Conservation (phyloP, 495 filamentous ascomycete genomes). For the Podospora pseudoanserina region DNA sequence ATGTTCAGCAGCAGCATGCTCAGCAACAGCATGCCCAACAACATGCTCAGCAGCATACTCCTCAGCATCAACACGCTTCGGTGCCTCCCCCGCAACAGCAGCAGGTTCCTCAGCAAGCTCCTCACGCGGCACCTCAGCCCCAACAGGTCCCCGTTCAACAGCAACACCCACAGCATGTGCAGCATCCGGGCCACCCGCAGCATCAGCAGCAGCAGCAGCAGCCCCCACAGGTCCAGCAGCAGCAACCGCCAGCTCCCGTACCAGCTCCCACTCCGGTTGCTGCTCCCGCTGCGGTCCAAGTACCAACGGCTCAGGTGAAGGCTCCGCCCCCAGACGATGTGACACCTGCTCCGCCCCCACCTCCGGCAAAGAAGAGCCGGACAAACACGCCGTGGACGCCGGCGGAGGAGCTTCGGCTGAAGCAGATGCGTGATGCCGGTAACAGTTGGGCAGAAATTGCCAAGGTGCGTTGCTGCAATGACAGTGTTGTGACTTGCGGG, state of each 20-base stretch:
- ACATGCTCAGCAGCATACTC: conserved; percentile 8
- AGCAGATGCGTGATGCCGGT: conserved; percentile 88
- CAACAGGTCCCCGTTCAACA: not conserved
- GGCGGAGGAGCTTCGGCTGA: conserved; percentile 85
- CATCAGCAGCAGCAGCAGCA: conserved; percentile 15
- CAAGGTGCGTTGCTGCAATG: conserved; percentile 56
- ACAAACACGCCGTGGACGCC: conserved; percentile 99
- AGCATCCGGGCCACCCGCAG: conserved; percentile 11
- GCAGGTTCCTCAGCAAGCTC: conserved; percentile 1
- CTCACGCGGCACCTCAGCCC: not conserved
- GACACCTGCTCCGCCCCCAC: conserved; percentile 37
- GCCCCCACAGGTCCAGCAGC: conserved; percentile 2
- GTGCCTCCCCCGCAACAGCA: conserved; percentile 3
- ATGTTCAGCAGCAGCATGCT: conserved; percentile 16
- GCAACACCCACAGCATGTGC: conserved; percentile 13
- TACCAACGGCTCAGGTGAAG: conserved; percentile 31
- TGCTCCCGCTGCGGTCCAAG: conserved; percentile 31
- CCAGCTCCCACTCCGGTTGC: conserved; percentile 14
- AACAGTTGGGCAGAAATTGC: conserved; percentile 97
- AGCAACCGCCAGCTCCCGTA: conserved; percentile 12
- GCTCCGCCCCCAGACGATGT: conserved; percentile 34
- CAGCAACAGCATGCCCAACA: conserved; percentile 7
- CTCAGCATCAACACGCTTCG: not conserved
- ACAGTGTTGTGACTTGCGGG: not conserved
- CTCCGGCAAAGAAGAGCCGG: conserved; percentile 81